Percentiles rank a stretch among this genome's conserved stretches.
phyloP scores from a whole-genome alignment of 139 green algal species.

The Klebsormidium nitens region DNA sequence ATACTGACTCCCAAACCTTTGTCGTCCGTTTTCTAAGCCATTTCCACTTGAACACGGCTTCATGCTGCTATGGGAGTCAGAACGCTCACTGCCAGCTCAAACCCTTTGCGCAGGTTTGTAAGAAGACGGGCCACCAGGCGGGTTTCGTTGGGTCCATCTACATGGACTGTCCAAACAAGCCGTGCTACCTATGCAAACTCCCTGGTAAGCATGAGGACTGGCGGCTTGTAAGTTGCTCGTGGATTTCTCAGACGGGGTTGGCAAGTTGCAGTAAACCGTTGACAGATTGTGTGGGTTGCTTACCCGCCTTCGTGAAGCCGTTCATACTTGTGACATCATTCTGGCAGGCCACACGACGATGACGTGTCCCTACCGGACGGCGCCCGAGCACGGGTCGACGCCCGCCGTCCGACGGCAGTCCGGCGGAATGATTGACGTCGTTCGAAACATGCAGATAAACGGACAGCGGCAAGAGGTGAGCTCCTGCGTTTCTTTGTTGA shows the following conservation, averaged over 20 bases:
- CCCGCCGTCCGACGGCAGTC: constrained; percentile 8
- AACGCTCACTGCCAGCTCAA: not conserved
- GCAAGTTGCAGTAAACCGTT: too few species aligned
- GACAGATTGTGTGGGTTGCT: too few species aligned
- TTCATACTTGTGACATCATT: constrained; percentile 1
- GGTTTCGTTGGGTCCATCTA: constrained; percentile 76
- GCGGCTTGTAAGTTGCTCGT: too few species aligned
- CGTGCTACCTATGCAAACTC: constrained; percentile 81
- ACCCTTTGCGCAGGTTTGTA: constrained; percentile 65
- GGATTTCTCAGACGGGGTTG: too few species aligned
- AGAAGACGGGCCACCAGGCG: constrained; percentile 64
- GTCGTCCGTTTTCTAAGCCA: too few species aligned
- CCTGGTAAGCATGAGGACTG: too few species aligned
- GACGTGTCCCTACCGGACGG: constrained; percentile 68
- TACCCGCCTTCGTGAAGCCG: too few species aligned
- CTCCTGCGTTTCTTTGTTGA: not conserved
- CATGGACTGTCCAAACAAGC: constrained; percentile 82
- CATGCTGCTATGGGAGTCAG: too few species aligned
- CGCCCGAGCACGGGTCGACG: constrained; percentile 48
- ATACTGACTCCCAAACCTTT: too few species aligned
- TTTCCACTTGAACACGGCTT: too few species aligned
- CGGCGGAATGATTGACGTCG: constrained; percentile 1
- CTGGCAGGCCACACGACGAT: constrained; percentile 70
- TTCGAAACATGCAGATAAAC: not conserved
- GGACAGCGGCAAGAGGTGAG: not conserved